Evolutionary conservation across 1,139 yeast species (phyloP).

Genomic region (Kodamaea sp.): DNA sequence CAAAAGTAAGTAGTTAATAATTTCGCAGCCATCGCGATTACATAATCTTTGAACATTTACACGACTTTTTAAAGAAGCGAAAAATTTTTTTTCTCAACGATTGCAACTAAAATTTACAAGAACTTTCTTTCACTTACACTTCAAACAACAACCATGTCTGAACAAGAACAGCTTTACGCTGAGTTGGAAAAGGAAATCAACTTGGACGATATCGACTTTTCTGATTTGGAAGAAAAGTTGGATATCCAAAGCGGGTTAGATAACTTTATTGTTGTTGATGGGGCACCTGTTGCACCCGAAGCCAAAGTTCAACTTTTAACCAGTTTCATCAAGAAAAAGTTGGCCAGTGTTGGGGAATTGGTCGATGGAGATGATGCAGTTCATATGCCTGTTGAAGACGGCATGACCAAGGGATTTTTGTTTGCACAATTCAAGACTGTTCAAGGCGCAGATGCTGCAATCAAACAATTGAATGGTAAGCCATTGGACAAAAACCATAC

Average conservation of each 20-base stretch:
- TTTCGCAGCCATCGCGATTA: constrained; percentile 3
- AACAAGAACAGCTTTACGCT: constrained; percentile 18
- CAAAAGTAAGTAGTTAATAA: constrained; percentile 5
- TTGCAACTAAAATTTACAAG: not conserved
- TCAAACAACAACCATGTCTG: constrained; percentile 18
- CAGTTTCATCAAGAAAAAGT: constrained; percentile 80
- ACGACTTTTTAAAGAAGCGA: not conserved
- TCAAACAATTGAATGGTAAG: constrained; percentile 78
- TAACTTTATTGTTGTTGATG: constrained; percentile 83
- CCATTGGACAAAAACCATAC: constrained; percentile 93
- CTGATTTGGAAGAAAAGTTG: constrained; percentile 81
- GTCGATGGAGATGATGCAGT: constrained; percentile 66
- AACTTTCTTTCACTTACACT: constrained; percentile 12
- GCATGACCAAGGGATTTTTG: constrained; percentile 81
- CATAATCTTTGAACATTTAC: not conserved
- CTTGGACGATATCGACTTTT: constrained; percentile 69
- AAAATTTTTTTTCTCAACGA: too few species aligned
- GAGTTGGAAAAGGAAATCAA: constrained; percentile 48
- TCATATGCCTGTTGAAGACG: constrained; percentile 77
- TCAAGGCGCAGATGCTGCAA: constrained; percentile 72
- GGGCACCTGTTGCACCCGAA: constrained; percentile 94
- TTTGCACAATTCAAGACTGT: constrained; percentile 77
- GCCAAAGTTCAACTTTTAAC: constrained; percentile 78
- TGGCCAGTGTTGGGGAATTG: constrained; percentile 65
- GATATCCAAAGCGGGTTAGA: constrained; percentile 65